Base-by-base conservation (phyloP, 2,329 filamentous ascomycete genomes). In the Mycosphaerella arachidis region DNA sequence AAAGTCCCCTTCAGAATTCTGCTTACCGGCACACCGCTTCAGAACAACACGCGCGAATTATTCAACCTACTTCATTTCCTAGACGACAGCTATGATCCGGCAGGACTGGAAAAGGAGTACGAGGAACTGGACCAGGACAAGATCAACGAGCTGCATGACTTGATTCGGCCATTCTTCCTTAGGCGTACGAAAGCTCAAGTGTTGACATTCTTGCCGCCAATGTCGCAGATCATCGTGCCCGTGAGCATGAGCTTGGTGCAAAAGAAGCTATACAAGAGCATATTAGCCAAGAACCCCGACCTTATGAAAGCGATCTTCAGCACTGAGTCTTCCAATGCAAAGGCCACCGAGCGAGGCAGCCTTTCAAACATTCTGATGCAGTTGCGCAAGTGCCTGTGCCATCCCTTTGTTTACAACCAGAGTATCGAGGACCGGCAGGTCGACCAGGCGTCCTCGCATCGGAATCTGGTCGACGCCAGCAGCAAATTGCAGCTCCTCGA, bases 61-160 rank as follows among this genome's bases (percentile, higher is more conserved):
- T 97, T 97, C 79, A 99, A 97, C 70, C 81, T 99, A n/a, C 78
- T 99, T 4, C 93, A 97, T 66, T 99, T 99, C 73, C 83, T 97
- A 48, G 92, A 99, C 70, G 82, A 86, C 6, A 79, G 77, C 0
- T 83, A 85, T 59, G 76, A 92, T 67, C 92, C 94, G 0, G 84
- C 84, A 35, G 76, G 82, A 20, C 78, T 97, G 2, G 93, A 97
- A 68, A 79, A 84, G 58, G 79, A 91, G 68, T 97, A 91, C 70
- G 79, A 80, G 5, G 85, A 89, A n/a, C 80, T 97, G 53, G 92
- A 90, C 8, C 87, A 89, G 53, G 89, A 95, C 30, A 96, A 92
- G 59, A 82, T 97, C 10, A 83, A 84, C 0, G 82, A 90, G 72
- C 79, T 99, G 0, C 94, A 97, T 69, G 84, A 89, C 2, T 83